phyloP scores from a whole-genome alignment of 257 asterid genomes.

The Solanum pennellii region DNA sequence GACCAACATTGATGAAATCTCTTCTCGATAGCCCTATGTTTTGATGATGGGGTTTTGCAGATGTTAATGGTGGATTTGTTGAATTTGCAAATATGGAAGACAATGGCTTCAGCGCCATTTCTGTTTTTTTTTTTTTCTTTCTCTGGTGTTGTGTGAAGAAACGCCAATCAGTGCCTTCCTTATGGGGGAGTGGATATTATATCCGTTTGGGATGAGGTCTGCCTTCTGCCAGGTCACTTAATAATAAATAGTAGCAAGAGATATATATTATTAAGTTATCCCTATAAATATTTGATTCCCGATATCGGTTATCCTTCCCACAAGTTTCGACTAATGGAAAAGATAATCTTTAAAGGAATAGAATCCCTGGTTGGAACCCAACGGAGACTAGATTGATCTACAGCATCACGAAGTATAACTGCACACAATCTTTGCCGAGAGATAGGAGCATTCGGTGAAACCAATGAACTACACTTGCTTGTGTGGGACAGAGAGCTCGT shows the following conservation, averaged over 20 bases:
- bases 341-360: no score
- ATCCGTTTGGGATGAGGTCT: conserved; percentile 23
- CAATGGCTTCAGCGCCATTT: conserved; percentile 38
- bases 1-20: conserved; percentile 47
- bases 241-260: background rate
- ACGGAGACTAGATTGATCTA: no score
- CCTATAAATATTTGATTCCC: no score
- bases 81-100: conserved; percentile 17
- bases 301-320: no score
- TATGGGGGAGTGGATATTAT: background rate
- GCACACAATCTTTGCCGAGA: no score
- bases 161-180: background rate
- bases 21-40: conserved; percentile 33
- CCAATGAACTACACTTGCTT: no score
- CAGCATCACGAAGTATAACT: no score
- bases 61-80: conserved; percentile 18
- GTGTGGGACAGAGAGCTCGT: no score
- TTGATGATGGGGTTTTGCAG: conserved; percentile 9
- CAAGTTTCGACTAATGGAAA: no score
- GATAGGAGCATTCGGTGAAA: no score
- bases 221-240: background rate
- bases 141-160: background rate
- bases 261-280: no score
- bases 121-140: background rate
- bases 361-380: no score